Base-by-base conservation (phyloP, 768 basidiomycete species). In the Serendipita vermifera region DNA sequence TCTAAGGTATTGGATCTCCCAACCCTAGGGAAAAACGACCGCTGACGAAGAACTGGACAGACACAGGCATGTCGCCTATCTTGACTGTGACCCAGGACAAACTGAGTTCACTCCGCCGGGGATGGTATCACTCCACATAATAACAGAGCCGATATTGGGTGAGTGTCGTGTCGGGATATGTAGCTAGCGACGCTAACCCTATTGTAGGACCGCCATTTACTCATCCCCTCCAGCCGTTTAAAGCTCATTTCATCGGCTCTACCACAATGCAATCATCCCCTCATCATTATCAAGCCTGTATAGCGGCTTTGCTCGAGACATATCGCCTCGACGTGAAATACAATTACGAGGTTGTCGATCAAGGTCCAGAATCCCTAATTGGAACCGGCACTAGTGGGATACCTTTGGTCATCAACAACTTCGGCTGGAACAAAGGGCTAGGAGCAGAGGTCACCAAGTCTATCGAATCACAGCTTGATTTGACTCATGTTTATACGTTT, bases 361-460 rank as follows among this genome's bases (percentile, higher is more conserved):
- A 66, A 5, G 54, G 53, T 15, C 13, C 15, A 13, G 13, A 27
- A 29, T 17, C 24, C 56, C 38, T 14, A 4, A 80, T 84, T 48
- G 59, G 69, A 26, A n/a, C n/a, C n/a, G n/a, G n/a, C n/a, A n/a
- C n/a, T n/a, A n/a, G n/a, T n/a, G n/a, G n/a, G n/a, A 78, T 92
- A 3, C 94, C 94, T 0, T 77, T 97, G 15, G 79, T 97, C 14
- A 78, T 98, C 54, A 99, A 98, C 66, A 97, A 88, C 0, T 93
- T 94, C 81, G 94, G 94, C 2, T 99, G 94, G 94, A 78, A 78
- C 3, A 97, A 93, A 66, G 94, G 94, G 5, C 78, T 96, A 2
- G 94, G 94, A 2, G 83, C 80, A 14, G 87, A 94, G 62, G 70
- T 98, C 9, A 77, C 80, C 2, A 66, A 65, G 13, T 77, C 77